Evolutionary conservation across 2,329 filamentous ascomycete genomes (phyloP).

Genomic region (Phoma herbarum): DNA sequence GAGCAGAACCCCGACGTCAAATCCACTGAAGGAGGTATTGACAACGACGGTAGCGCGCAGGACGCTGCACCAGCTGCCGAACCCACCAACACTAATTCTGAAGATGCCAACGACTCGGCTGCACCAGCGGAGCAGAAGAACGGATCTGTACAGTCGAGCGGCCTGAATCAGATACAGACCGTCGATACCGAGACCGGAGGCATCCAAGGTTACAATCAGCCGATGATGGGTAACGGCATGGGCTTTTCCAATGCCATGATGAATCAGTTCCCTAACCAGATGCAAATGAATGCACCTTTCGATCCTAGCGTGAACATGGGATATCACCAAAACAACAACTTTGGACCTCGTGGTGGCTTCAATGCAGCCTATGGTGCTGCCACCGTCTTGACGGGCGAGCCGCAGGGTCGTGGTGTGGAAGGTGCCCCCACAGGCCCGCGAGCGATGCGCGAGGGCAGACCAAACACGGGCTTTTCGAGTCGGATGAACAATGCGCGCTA

Average conservation of each 20-base stretch:
- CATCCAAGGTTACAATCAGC: constrained; percentile 34
- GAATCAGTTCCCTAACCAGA: constrained; percentile 64
- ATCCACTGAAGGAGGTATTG: constrained; percentile 44
- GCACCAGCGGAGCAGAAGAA: constrained; percentile 29
- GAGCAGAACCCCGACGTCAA: constrained; percentile 35
- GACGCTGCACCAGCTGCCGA: constrained; percentile 18
- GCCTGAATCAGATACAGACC: constrained; percentile 47
- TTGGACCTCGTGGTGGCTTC: constrained; percentile 58
- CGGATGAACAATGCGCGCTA: constrained; percentile 54
- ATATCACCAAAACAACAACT: constrained; percentile 48
- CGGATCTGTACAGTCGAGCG: constrained; percentile 27
- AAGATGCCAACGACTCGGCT: constrained; percentile 26
- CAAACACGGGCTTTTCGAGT: constrained; percentile 79
- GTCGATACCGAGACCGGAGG: constrained; percentile 42
- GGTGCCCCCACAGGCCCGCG: constrained; percentile 90
- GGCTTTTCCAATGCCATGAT: constrained; percentile 42
- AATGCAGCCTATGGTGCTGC: constrained; percentile 48
- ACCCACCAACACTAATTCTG: constrained; percentile 15
- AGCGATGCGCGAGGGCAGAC: constrained; percentile 89
- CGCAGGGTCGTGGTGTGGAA: constrained; percentile 66
- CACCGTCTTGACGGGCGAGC: constrained; percentile 48
- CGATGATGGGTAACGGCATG: constrained; percentile 42
- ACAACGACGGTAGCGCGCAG: constrained; percentile 16
- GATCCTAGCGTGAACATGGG: constrained; percentile 52
- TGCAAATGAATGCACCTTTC: constrained; percentile 51